phyloP scores from a whole-genome alignment of 2,329 filamentous ascomycete genomes.

The Dactylellina drechsleri region DNA sequence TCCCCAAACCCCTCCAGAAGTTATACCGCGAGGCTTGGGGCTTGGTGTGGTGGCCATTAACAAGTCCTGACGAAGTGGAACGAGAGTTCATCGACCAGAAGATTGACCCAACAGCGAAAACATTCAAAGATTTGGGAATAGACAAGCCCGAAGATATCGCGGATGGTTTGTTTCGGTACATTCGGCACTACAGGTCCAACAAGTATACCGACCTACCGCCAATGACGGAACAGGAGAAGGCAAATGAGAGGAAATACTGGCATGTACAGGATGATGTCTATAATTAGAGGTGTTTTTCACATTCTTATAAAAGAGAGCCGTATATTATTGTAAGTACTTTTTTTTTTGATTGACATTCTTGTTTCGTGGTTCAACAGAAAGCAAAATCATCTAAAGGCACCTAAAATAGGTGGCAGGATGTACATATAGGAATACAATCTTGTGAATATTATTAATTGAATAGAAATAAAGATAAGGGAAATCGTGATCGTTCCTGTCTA shows the following conservation, averaged over 20 bases:
- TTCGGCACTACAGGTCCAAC: conserved; percentile 75
- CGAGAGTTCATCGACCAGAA: conserved; percentile 91
- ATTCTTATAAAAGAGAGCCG: conserved; percentile 11
- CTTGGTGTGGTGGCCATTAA: conserved; percentile 84
- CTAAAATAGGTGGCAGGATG: conserved; percentile 27
- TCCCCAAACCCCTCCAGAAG: conserved; percentile 83
- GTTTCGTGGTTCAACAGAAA: conserved; percentile 16
- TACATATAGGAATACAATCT: conserved; percentile 45
- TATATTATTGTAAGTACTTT: conserved; percentile 49
- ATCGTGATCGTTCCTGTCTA: not conserved
- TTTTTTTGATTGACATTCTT: conserved; percentile 28
- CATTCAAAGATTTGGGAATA: conserved; percentile 91
- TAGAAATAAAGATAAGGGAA: not conserved
- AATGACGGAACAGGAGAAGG: conserved; percentile 91
- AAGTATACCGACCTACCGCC: conserved; percentile 93
- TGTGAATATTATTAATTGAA: conserved; percentile 4
- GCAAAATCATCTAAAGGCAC: conserved; percentile 19
- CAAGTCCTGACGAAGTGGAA: conserved; percentile 86
- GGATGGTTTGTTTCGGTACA: conserved; percentile 89
- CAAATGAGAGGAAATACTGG: conserved; percentile 94
- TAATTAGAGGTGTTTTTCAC: conserved; percentile 22
- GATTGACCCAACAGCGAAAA: conserved; percentile 91
- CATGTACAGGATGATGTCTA: conserved; percentile 81
- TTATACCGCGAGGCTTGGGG: conserved; percentile 79
- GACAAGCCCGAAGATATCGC: conserved; percentile 81